Evolutionary conservation across 441 rosid genomes (phyloP).

Genomic region (Pelargonium citronellum): DNA sequence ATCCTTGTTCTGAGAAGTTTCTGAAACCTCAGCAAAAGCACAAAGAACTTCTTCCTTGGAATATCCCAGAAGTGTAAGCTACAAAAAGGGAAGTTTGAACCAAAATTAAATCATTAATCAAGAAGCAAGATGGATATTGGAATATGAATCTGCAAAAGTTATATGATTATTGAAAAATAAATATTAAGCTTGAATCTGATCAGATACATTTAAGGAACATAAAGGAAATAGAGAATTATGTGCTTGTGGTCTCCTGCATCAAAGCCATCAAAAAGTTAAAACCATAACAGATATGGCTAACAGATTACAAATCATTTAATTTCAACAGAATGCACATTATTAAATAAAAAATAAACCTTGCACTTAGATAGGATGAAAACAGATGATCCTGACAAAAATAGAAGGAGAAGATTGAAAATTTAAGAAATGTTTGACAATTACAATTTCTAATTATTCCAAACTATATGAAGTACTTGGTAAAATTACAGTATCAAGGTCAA

Average conservation of each 20-base stretch:
- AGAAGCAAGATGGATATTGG: neutral
- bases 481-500: neutral
- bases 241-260: neutral
- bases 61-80: constrained; percentile 64
- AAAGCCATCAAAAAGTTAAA: neutral
- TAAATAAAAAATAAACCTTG: neutral
- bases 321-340: neutral
- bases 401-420: neutral
- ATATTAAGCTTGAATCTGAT: neutral
- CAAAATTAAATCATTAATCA: neutral
- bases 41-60: constrained; percentile 52
- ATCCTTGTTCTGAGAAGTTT: constrained; percentile 46
- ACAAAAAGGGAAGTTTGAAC: constrained; percentile 22
- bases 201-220: neutral
- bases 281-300: neutral
- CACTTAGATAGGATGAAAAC: neutral
- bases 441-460: too few relatives aligned
- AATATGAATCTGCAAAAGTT: neutral
- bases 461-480: too few relatives aligned
- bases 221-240: neutral
- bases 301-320: neutral
- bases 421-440: too few relatives aligned
- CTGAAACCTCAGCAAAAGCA: constrained; percentile 55
- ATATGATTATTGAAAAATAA: neutral
- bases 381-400: neutral